These are phyloP conservation scores for Leccinum boreale DNA, from an alignment of 768 basidiomycete genomes.

Conservation along the genomic window DNA sequence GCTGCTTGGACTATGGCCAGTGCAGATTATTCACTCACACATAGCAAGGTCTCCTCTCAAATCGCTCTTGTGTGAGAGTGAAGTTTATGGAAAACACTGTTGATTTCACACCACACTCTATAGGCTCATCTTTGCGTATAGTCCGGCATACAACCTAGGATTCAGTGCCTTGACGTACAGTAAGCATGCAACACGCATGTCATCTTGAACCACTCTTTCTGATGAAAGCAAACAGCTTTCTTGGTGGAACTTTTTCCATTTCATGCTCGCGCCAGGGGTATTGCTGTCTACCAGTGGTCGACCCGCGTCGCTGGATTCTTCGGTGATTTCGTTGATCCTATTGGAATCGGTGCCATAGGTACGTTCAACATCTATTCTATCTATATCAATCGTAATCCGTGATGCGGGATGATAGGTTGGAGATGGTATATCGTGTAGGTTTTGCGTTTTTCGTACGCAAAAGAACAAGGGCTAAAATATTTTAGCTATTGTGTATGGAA, in stretches of 20 bases:
- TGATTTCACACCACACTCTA: not conserved
- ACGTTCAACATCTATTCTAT: not conserved
- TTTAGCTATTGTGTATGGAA: conserved; percentile 17
- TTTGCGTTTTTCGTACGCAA: not conserved
- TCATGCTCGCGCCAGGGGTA: conserved; percentile 57
- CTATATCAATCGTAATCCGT: not conserved
- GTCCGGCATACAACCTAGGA: not conserved
- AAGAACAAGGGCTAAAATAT: not conserved
- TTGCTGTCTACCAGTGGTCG: conserved; percentile 59
- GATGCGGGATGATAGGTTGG: conserved; percentile 5
- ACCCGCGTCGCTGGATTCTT: conserved; percentile 33
- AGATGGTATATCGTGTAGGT: conserved; percentile 11
- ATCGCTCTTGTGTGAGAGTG: conserved; percentile 10
- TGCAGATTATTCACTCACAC: conserved; percentile 10
- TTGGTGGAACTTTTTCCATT: conserved; percentile 64
- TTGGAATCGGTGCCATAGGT: conserved; percentile 7
- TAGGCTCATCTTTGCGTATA: conserved; percentile 11
- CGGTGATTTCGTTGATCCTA: conserved; percentile 7
- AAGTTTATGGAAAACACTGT: not conserved
- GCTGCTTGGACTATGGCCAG: conserved; percentile 15
- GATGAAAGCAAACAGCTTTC: conserved; percentile 39
- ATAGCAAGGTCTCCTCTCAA: conserved; percentile 1
- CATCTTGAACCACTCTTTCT: not conserved
- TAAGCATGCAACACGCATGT: not conserved
- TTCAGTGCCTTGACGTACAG: conserved; percentile 5